phyloP scores from a whole-genome alignment of 768 basidiomycete genomes.

The Pholiota conissans region DNA sequence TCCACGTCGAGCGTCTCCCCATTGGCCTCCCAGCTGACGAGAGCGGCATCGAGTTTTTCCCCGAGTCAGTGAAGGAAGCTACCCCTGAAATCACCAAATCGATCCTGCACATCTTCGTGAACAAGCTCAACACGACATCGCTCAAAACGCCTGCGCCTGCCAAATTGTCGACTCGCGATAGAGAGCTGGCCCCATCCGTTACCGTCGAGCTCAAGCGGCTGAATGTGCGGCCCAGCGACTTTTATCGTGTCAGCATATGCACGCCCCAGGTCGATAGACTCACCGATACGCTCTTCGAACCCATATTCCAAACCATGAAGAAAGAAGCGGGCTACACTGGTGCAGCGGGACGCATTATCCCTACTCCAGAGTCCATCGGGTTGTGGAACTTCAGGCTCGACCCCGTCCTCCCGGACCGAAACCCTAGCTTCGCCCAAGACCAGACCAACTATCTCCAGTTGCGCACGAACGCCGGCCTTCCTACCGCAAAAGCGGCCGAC shows the following conservation, averaged over 20 bases:
- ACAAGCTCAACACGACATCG: constrained; percentile 20
- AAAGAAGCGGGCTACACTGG: constrained; percentile 4
- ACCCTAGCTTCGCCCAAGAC: background rate
- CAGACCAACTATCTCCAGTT: background rate
- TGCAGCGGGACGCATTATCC: background rate
- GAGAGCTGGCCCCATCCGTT: constrained; percentile 22
- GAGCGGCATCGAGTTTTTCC: constrained; percentile 27
- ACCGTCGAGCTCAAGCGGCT: constrained; percentile 25
- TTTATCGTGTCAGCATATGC: constrained; percentile 22
- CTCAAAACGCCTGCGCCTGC: constrained; percentile 19
- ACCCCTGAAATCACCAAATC: constrained; percentile 28
- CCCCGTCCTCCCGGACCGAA: background rate
- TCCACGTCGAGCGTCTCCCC: constrained; percentile 25
- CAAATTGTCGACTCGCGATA: constrained; percentile 26
- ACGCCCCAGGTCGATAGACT: background rate
- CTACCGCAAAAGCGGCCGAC: background rate
- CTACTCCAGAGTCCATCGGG: constrained; percentile 4
- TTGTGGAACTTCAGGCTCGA: constrained; percentile 5
- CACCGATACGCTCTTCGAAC: background rate
- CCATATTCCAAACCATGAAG: constrained; percentile 2
- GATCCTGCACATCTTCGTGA: constrained; percentile 27
- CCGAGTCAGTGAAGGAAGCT: constrained; percentile 27
- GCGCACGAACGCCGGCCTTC: background rate
- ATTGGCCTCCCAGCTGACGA: constrained; percentile 9
- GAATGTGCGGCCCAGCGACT: constrained; percentile 20